phyloP scores from a whole-genome alignment of 306 rosid genomes.

The Trichosanthes truncata region DNA sequence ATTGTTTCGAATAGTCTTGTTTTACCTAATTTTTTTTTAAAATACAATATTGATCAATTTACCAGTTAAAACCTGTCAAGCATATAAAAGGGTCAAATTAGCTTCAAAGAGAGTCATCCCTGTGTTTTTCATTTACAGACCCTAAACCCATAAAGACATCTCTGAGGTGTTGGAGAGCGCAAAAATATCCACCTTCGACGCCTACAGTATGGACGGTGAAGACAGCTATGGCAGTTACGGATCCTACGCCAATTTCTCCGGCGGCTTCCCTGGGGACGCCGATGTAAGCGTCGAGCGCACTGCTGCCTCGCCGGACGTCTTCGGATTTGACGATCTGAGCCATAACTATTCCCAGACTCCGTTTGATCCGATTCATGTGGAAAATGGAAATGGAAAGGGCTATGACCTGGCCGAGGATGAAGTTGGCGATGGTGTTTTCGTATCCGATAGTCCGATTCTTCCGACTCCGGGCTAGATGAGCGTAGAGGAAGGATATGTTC shows the following conservation, averaged over 20 bases:
- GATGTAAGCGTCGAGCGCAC: constrained; percentile 51
- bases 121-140: neutral
- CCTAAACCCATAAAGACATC: constrained; percentile 21
- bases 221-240: constrained; percentile 55
- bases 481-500: constrained; percentile 77
- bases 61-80: neutral
- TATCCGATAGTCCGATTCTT: constrained; percentile 76
- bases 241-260: constrained; percentile 55
- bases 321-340: constrained; percentile 63
- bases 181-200: constrained; percentile 69
- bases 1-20: too few species aligned
- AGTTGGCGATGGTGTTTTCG: constrained; percentile 44
- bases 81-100: constrained; percentile 1
- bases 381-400: constrained; percentile 68
- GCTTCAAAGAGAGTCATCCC: constrained; percentile 4
- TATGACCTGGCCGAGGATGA: constrained; percentile 28
- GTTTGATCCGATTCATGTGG: constrained; percentile 41
- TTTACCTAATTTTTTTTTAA: too few species aligned
- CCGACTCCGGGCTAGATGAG: constrained; percentile 78
- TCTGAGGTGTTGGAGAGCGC: neutral
- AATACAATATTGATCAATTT: too few species aligned
- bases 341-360: constrained; percentile 64
- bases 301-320: constrained; percentile 54
- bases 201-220: constrained; percentile 61
- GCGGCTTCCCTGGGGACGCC: constrained; percentile 30